A percentile compares a stretch with the other conserved stretches of the same genome.
Evolutionary conservation across 345 rosid species (phyloP).

Genomic region (Euphorbia tirucalli): DNA sequence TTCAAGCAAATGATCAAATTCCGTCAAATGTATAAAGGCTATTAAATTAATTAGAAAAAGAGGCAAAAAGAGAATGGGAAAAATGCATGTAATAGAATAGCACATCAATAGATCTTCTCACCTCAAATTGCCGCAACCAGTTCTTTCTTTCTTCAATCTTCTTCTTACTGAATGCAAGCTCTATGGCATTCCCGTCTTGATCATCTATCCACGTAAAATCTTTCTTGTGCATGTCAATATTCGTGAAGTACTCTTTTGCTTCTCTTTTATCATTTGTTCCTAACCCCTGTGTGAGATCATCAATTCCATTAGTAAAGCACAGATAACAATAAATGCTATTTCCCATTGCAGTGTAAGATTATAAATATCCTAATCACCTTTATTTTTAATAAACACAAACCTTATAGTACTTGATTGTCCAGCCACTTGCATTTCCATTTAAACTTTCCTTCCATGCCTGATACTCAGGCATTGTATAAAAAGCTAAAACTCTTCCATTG

Average conservation of each 20-base stretch:
- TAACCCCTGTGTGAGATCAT: conserved; percentile 65
- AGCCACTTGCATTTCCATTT: conserved; percentile 59
- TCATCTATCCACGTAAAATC: conserved; percentile 84
- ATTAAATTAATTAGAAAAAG: not conserved
- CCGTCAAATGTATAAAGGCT: not conserved
- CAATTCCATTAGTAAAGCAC: not conserved
- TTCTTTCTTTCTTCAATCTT: conserved; percentile 92
- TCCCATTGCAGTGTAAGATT: not conserved
- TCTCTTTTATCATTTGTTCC: conserved; percentile 80
- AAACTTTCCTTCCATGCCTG: conserved; percentile 79
- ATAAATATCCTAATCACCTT: not conserved
- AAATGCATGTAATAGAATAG: not conserved
- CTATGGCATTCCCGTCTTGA: conserved; percentile 85
- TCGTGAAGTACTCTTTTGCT: conserved; percentile 68
- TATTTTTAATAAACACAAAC: conserved; percentile 36
- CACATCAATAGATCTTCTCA: conserved; percentile 17
- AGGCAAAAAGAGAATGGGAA: not conserved
- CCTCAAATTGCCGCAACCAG: conserved; percentile 90
- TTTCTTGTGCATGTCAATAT: conserved; percentile 64
- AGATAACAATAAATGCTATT: not conserved
- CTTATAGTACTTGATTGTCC: conserved; percentile 96
- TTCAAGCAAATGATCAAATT: not conserved
- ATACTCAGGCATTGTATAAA: conserved; percentile 95
- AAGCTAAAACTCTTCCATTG: conserved; percentile 46
- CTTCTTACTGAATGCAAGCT: conserved; percentile 97